Percentiles rank a stretch among this genome's conserved stretches.
phyloP scores from a whole-genome alignment of 257 asterid species.

The Solanum chiquidenum region DNA sequence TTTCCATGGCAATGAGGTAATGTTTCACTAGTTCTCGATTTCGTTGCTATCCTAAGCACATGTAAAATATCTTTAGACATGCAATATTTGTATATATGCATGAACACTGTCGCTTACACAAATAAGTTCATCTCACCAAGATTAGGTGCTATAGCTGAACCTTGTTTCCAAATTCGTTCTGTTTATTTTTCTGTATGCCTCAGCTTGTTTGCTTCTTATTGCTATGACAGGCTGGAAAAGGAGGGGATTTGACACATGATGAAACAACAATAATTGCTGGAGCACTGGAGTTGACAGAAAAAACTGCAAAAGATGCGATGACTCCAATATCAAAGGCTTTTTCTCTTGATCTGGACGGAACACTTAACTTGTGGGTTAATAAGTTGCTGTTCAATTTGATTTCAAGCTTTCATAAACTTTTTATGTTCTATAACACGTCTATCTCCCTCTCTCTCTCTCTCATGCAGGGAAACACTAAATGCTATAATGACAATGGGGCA shows the following conservation, averaged over 20 bases:
- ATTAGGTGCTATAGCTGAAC: background rate
- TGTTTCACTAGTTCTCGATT: background rate
- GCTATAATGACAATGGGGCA: slow-evolving; percentile 96
- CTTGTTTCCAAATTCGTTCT: background rate
- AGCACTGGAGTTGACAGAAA: slow-evolving; percentile 82
- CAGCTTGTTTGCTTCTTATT: slow-evolving; percentile 2
- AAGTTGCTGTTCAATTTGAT: slow-evolving; percentile 2
- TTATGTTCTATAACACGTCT: background rate
- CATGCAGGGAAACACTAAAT: slow-evolving; percentile 76
- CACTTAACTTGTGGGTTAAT: slow-evolving; percentile 79
- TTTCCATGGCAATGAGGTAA: slow-evolving; percentile 97
- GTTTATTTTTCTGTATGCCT: background rate
- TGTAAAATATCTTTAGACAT: background rate
- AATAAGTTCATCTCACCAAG: background rate
- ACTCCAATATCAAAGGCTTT: slow-evolving; percentile 94
- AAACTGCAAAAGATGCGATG: slow-evolving; percentile 97
- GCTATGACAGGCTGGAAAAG: slow-evolving; percentile 78
- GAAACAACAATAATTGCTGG: slow-evolving; percentile 98
- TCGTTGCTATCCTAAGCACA: background rate
- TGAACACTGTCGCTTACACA: background rate
- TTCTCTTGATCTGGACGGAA: slow-evolving; percentile 83
- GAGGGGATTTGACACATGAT: slow-evolving; percentile 97
- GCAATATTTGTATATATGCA: background rate
- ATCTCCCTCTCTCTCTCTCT: background rate
- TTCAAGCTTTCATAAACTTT: background rate